phyloP scores from a whole-genome alignment of 768 basidiomycete genomes.

The Podaxis carcinomalis region DNA sequence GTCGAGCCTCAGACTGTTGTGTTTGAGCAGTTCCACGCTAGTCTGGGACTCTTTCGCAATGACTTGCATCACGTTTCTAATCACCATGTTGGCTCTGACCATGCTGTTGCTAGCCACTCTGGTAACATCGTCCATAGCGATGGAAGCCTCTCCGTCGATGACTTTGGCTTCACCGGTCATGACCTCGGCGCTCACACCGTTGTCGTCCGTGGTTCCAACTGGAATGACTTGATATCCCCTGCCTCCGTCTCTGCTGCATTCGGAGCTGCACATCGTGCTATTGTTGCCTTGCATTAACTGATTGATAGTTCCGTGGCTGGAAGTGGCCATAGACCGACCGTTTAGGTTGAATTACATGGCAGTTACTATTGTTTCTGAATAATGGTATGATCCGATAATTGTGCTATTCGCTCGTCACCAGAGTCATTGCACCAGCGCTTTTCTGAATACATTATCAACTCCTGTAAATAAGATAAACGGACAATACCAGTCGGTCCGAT shows the following conservation, averaged over 20 bases:
- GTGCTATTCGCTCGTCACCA: not conserved
- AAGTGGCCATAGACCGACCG: not conserved
- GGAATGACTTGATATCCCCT: conserved; percentile 24
- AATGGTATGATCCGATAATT: not conserved
- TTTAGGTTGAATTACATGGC: not conserved
- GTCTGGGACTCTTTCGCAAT: conserved; percentile 23
- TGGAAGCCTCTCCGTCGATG: conserved; percentile 24
- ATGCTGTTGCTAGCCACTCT: conserved; percentile 24
- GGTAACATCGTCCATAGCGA: conserved; percentile 23
- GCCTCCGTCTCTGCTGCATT: conserved; percentile 5
- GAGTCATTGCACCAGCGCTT: not conserved
- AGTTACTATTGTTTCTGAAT: not conserved
- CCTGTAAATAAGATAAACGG: not conserved
- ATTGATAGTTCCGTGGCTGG: not conserved
- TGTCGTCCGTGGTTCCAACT: conserved; percentile 35
- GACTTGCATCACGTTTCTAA: conserved; percentile 26
- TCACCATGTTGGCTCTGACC: conserved; percentile 27
- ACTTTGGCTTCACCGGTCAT: conserved; percentile 27
- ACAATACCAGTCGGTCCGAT: not conserved
- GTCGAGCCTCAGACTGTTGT: conserved; percentile 31
- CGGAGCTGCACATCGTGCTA: not conserved
- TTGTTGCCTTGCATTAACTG: not conserved
- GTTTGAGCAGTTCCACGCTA: conserved; percentile 28
- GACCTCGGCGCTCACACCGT: conserved; percentile 30
- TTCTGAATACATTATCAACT: not conserved